Percentiles rank a stretch among this genome's conserved stretches.
Conservation (phyloP, 2,329 filamentous ascomycete species). For the Fusarium coffeatum region DNA sequence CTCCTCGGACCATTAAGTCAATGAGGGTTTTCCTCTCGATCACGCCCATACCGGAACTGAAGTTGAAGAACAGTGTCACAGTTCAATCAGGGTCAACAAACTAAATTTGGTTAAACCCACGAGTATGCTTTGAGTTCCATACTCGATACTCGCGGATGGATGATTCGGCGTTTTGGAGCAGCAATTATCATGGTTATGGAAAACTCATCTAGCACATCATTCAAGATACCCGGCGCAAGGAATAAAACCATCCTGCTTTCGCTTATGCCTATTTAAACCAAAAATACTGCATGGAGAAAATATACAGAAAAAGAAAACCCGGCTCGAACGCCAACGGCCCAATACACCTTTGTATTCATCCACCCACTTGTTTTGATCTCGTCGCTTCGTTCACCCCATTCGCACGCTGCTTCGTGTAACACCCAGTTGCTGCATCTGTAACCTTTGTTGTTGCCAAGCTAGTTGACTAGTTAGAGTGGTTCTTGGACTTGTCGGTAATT, state of each 20-base stretch:
- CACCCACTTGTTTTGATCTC: background rate
- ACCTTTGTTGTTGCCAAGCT: background rate
- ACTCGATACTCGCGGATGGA: background rate
- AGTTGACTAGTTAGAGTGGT: conserved; percentile 45
- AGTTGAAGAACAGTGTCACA: conserved; percentile 58
- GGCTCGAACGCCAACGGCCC: conserved; percentile 39
- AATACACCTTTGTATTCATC: conserved; percentile 19
- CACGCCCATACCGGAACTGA: conserved; percentile 66
- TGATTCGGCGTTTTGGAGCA: conserved; percentile 19
- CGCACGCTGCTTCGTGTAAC: background rate
- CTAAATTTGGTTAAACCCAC: conserved; percentile 7
- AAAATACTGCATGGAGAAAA: conserved; percentile 30
- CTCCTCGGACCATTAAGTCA: conserved; percentile 61
- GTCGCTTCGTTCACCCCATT: background rate
- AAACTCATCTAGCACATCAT: conserved; percentile 6
- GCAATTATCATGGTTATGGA: conserved; percentile 1
- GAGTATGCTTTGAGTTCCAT: background rate
- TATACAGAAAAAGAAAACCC: conserved; percentile 17
- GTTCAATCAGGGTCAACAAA: conserved; percentile 58
- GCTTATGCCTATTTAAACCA: conserved; percentile 29
- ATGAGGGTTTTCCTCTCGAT: conserved; percentile 71
- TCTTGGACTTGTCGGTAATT: conserved; percentile 61
- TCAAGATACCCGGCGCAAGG: conserved; percentile 38
- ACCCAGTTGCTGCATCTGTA: background rate
- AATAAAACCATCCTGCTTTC: conserved; percentile 32